phyloP scores from a whole-genome alignment of 2,329 filamentous ascomycete species.

The Ceratocystis eucalypticola region DNA sequence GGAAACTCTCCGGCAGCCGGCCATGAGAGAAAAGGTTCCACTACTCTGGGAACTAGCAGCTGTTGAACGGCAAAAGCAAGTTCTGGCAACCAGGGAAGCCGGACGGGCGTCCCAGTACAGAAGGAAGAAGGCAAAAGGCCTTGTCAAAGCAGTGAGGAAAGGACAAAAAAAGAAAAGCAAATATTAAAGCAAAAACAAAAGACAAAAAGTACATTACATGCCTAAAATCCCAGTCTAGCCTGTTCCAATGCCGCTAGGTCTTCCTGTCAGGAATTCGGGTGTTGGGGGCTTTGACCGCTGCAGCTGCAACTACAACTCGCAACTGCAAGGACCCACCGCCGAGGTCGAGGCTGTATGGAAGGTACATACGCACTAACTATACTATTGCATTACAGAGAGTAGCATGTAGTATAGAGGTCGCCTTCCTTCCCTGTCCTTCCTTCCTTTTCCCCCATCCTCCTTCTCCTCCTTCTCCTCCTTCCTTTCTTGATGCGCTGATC shows the following conservation, averaged over 20 bases:
- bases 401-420: not conserved
- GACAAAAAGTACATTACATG: not conserved
- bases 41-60: not conserved
- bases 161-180: no score
- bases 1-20: not conserved
- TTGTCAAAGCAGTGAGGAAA: not conserved
- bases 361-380: no score
- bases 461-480: not conserved
- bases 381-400: no score
- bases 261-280: slow-evolving; percentile 2
- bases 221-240: not conserved
- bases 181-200: no score
- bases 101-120: no score
- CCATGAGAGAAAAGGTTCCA: not conserved
- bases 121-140: not conserved
- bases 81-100: no score
- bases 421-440: not conserved
- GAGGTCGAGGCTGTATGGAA: not conserved
- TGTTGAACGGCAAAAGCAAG: not conserved
- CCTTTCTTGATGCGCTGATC: not conserved
- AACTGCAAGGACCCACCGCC: not conserved
- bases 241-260: slow-evolving; percentile 1
- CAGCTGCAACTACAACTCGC: not conserved
- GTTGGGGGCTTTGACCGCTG: slow-evolving; percentile 2
- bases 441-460: not conserved